A percentile compares a stretch with the other conserved stretches of the same genome.
phyloP scores from a whole-genome alignment of 2,329 filamentous ascomycete genomes.

The Coniochaeta prunicola region DNA sequence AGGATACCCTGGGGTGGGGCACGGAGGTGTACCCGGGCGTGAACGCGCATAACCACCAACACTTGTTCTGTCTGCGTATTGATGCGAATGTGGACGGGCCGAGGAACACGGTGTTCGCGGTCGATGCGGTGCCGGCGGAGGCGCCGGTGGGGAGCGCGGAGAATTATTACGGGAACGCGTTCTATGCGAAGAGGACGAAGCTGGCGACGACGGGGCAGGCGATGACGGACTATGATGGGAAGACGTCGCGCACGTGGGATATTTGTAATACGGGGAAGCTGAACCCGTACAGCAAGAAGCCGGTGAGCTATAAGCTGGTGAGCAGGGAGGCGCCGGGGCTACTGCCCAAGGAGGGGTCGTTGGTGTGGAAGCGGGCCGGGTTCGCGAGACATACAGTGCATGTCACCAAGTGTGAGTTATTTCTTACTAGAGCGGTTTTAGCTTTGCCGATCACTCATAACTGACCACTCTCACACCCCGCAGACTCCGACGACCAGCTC shows the following conservation, averaged over 20 bases:
- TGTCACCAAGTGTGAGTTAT: constrained; percentile 78
- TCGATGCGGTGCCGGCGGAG: constrained; percentile 64
- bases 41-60: constrained; percentile 94
- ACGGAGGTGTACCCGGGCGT: constrained; percentile 78
- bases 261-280: constrained; percentile 77
- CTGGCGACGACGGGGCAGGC: constrained; percentile 62
- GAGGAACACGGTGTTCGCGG: constrained; percentile 77
- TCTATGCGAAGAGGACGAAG: constrained; percentile 78
- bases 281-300: constrained; percentile 82
- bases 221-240: constrained; percentile 73
- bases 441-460: too few relatives aligned
- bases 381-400: constrained; percentile 84
- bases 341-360: constrained; percentile 69
- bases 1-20: constrained; percentile 81
- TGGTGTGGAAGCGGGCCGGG: constrained; percentile 85
- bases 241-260: constrained; percentile 79
- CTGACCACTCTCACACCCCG: neutral
- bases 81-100: constrained; percentile 83
- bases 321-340: constrained; percentile 74
- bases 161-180: constrained; percentile 87
- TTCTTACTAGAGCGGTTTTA: too few relatives aligned
- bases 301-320: constrained; percentile 81
- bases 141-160: constrained; percentile 72
- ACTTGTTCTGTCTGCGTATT: constrained; percentile 84
- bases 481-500: constrained; percentile 73